Evolutionary conservation across 768 basidiomycete genomes (phyloP).

Genomic region (Candolleomyces eurysporus): DNA sequence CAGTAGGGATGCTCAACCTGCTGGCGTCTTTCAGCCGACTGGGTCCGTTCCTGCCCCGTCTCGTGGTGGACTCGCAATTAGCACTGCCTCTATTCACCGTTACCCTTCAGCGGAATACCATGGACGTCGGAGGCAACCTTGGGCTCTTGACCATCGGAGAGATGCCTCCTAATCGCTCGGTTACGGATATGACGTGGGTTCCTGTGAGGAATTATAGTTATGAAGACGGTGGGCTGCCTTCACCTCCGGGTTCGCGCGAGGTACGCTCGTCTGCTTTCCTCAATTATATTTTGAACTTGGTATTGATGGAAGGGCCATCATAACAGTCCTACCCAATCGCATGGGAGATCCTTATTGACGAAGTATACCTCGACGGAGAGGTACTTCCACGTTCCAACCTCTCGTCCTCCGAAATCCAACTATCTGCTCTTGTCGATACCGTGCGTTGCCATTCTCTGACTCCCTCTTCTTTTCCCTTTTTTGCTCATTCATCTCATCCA

Average conservation of each 20-base stretch:
- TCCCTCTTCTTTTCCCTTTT: no score
- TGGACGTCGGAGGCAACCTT: slow-evolving; percentile 66
- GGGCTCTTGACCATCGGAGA: slow-evolving; percentile 68
- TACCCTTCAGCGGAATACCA: slow-evolving; percentile 64
- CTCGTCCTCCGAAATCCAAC: slow-evolving; percentile 42
- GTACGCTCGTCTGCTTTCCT: slow-evolving; percentile 30
- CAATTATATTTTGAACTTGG: not conserved
- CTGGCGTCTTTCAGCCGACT: slow-evolving; percentile 40
- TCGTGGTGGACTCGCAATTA: slow-evolving; percentile 37
- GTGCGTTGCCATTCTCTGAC: slow-evolving; percentile 33
- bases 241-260: slow-evolving; percentile 58
- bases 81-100: slow-evolving; percentile 51
- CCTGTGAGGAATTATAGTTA: slow-evolving; percentile 54
- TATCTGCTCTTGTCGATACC: slow-evolving; percentile 72
- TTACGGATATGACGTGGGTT: slow-evolving; percentile 61
- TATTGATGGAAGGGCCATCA: slow-evolving; percentile 6
- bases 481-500: not conserved
- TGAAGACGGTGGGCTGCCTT: slow-evolving; percentile 50
- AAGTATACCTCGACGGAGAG: slow-evolving; percentile 67
- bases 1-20: slow-evolving; percentile 15
- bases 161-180: slow-evolving; percentile 49
- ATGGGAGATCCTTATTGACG: slow-evolving; percentile 74
- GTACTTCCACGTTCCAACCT: slow-evolving; percentile 56
- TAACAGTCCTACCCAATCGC: slow-evolving; percentile 57
- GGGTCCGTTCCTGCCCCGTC: slow-evolving; percentile 47